Evolutionary conservation across 305 asterid species (phyloP).

Genomic region (Fraxinus floribunda): DNA sequence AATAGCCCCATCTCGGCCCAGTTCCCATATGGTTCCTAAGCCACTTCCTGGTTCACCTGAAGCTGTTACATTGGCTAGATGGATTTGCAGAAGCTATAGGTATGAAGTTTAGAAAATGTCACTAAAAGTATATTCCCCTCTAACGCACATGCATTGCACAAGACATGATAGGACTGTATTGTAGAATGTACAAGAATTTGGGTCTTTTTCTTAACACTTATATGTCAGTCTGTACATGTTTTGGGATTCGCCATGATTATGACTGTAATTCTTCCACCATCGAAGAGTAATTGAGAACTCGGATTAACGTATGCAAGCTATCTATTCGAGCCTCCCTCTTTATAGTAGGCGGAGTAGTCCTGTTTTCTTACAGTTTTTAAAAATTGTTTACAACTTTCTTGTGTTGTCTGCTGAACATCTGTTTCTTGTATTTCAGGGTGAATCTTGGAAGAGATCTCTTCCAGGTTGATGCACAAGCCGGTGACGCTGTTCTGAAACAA

Average conservation of each 20-base stretch:
- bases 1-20: slow-evolving; percentile 68
- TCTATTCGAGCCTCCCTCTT: neutral
- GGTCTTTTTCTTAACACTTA: neutral
- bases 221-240: neutral
- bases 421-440: slow-evolving; percentile 33
- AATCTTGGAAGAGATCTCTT: slow-evolving; percentile 78
- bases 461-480: slow-evolving; percentile 46
- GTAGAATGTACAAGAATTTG: neutral
- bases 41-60: slow-evolving; percentile 74
- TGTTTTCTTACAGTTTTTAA: neutral
- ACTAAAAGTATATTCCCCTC: neutral
- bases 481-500: slow-evolving; percentile 73
- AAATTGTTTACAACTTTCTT: neutral
- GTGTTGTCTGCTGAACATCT: neutral
- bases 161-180: neutral
- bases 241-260: neutral
- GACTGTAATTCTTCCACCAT: neutral
- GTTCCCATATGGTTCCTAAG: slow-evolving; percentile 61
- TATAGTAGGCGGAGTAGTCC: neutral
- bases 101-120: slow-evolving; percentile 16
- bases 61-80: slow-evolving; percentile 76
- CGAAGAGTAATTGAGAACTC: neutral
- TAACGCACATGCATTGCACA: neutral
- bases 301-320: neutral
- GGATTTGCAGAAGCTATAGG: slow-evolving; percentile 93